Percentiles rank a stretch among this genome's conserved stretches.
Conservation (phyloP, 2,329 filamentous ascomycete species). For the Allantophomopsis cytisporea region DNA sequence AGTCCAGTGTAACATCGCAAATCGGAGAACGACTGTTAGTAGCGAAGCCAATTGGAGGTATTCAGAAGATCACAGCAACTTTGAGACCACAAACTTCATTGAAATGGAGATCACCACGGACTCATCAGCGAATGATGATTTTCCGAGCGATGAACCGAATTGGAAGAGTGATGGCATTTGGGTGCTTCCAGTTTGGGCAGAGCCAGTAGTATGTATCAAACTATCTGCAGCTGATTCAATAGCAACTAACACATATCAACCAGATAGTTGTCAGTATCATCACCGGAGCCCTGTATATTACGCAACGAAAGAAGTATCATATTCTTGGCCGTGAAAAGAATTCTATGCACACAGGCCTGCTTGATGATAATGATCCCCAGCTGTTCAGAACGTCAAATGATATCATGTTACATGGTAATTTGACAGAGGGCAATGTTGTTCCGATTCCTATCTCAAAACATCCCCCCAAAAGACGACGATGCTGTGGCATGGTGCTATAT, state of each 20-base stretch:
- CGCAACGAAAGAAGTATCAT: slow-evolving; percentile 11
- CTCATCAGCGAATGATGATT: too few species aligned
- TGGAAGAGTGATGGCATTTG: slow-evolving; percentile 18
- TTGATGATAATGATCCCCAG: slow-evolving; percentile 13
- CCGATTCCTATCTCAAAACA: slow-evolving; percentile 14
- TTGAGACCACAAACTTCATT: too few species aligned
- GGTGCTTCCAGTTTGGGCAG: slow-evolving; percentile 18
- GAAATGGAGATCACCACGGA: too few species aligned
- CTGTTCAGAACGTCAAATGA: slow-evolving; percentile 17
- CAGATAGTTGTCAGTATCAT: slow-evolving; percentile 20
- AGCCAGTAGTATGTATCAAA: slow-evolving; percentile 12
- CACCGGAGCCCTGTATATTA: slow-evolving; percentile 16
- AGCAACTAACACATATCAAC: not conserved
- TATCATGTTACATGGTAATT: slow-evolving; percentile 12
- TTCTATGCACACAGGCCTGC: slow-evolving; percentile 5
- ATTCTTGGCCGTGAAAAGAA: slow-evolving; percentile 9
- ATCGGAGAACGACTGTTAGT: too few species aligned
- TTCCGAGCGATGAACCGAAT: slow-evolving; percentile 14
- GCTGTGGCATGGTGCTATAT: slow-evolving; percentile 32
- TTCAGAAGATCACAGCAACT: too few species aligned
- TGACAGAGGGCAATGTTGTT: slow-evolving; percentile 10
- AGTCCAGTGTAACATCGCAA: too few species aligned
- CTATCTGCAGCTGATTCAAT: not conserved
- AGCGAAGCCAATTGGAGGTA: too few species aligned
- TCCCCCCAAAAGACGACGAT: slow-evolving; percentile 32